Evolutionary conservation across 306 rosid species (phyloP).

Genomic region (Canavalia ensiformis): DNA sequence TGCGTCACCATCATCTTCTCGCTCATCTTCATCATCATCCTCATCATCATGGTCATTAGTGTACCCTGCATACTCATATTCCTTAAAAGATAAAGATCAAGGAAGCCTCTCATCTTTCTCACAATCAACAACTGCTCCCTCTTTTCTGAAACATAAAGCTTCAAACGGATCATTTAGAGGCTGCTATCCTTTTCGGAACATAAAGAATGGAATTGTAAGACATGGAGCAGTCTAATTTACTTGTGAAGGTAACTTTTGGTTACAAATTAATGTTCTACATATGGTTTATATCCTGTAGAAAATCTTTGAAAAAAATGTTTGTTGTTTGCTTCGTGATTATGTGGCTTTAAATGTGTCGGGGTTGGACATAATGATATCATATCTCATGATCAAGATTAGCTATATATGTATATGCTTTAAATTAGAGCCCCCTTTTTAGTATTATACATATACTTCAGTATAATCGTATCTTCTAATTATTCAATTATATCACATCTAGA

Average conservation of each 20-base stretch:
- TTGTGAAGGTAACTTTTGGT: constrained; percentile 26
- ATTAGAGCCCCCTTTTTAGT: background rate
- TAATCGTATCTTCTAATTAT: background rate
- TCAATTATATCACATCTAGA: background rate
- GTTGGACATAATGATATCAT: constrained; percentile 22
- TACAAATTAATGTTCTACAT: constrained; percentile 9
- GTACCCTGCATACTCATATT: constrained; percentile 30
- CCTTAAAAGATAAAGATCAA: constrained; percentile 22
- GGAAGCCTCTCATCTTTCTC: constrained; percentile 41
- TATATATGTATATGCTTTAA: constrained; percentile 37
- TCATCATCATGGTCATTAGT: constrained; percentile 39
- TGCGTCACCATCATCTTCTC: constrained; percentile 38
- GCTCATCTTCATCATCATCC: background rate
- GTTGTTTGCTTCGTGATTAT: constrained; percentile 19
- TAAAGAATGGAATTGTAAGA: constrained; percentile 34
- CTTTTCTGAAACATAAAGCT: constrained; percentile 25
- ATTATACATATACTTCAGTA: background rate
- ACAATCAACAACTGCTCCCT: background rate
- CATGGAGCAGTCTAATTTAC: constrained; percentile 13
- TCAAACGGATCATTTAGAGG: constrained; percentile 36
- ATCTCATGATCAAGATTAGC: constrained; percentile 37
- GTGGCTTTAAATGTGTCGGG: constrained; percentile 17
- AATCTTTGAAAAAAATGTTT: constrained; percentile 17
- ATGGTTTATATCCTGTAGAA: constrained; percentile 4
- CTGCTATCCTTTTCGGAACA: constrained; percentile 32